These are phyloP conservation scores for Sporisorium graminicola DNA, from an alignment of 1,284 basidiomycete genomes.

Conservation along the genomic window DNA sequence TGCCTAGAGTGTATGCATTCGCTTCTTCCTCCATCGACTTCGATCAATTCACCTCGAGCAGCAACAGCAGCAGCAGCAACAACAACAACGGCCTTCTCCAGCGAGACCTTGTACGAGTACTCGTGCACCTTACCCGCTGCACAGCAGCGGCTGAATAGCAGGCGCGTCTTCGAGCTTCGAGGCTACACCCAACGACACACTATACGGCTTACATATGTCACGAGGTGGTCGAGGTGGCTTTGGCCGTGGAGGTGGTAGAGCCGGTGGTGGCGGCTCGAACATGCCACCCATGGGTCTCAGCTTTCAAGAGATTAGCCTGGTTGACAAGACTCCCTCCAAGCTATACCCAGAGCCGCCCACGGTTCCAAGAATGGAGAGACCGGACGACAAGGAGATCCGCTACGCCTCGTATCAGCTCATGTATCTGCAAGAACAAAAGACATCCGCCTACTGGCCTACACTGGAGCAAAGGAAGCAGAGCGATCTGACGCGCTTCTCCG, in stretches of 20 bases:
- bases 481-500: conserved; percentile 61
- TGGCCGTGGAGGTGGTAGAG: conserved; percentile 47
- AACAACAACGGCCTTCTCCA: too few species aligned
- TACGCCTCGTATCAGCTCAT: conserved; percentile 55
- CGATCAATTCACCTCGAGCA: background rate
- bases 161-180: background rate
- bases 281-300: conserved; percentile 49
- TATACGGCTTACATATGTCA: conserved; percentile 18
- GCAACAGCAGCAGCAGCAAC: background rate
- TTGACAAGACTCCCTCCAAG: conserved; percentile 57
- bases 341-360: conserved; percentile 47
- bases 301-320: conserved; percentile 48
- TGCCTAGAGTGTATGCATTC: background rate
- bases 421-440: conserved; percentile 53
- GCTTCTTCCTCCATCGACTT: background rate
- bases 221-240: conserved; percentile 50
- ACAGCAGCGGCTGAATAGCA: background rate
- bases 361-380: conserved; percentile 41
- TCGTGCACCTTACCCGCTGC: too few species aligned
- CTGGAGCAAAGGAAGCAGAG: conserved; percentile 47
- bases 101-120: too few species aligned
- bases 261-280: conserved; percentile 35
- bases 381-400: conserved; percentile 47
- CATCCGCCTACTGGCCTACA: conserved; percentile 51
- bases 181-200: background rate